Base-by-base conservation (phyloP, 1,284 basidiomycete species). In the Tylopilus orsonianus region DNA sequence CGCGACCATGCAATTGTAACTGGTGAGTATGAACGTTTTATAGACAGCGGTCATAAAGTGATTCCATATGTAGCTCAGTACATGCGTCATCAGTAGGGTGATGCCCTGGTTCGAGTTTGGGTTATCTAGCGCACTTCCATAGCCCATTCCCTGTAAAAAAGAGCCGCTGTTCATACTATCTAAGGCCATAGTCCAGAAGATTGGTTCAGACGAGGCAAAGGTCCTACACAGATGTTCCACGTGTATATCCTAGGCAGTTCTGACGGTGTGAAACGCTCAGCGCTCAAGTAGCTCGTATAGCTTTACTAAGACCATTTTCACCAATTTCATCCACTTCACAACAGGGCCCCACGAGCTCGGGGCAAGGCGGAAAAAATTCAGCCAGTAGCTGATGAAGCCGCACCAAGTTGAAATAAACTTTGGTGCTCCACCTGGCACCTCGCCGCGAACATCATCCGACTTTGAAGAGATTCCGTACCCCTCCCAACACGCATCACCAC, bases 1-100 rank as follows among this genome's bases (percentile, higher is more conserved):
- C 79, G 86, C 62, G 88, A 90, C 61, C 88, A 91, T 58, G 88
- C 88, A 5, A 91, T 91, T 87, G 85, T 91, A 26, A 80, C 85
- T 53, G 87, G 79, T 72, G 55, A 48, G 76, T 57, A 16, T 7
- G 1, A 20, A 18, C 2, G 34, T 19, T 5, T 41, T 20, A 13
- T 13, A 18, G 13, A 39, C 23, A 29, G 33, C 8, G 0, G 38
- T 10, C 10, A 9, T 30, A 4, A 14, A 4, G 35, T 45, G 29
- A 59, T 29, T 18, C 16, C 8, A 13, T 23, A n/a, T 58, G 8
- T 50, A 84, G 81, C 79, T 45, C 67, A 71, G 7, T 83, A 84
- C 63, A 69, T 72, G 61, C 74, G 81, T 54, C 77, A 82, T 57
- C 49, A 56, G 47, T 67, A 63, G 60, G 61, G 40, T n/a, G 22